Evolutionary conservation across 495 filamentous ascomycete species (phyloP).

Genomic region (Aspergillus hancockii): DNA sequence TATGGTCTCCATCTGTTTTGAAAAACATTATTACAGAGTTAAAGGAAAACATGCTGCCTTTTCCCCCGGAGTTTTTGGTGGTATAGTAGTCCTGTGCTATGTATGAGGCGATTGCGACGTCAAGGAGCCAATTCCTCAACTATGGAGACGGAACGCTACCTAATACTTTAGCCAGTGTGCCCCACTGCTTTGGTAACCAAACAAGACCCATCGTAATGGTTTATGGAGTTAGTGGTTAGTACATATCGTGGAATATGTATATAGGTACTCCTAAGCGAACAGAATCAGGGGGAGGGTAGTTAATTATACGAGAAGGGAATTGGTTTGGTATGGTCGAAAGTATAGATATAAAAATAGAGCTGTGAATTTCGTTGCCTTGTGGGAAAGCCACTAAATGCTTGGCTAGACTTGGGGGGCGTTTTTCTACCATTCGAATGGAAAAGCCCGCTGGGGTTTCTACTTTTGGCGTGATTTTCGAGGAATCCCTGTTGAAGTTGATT

Average conservation of each 20-base stretch:
- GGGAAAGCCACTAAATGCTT: constrained; percentile 5
- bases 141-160: not conserved
- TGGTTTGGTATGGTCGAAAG: not conserved
- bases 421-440: not conserved
- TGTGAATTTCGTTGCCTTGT: constrained; percentile 3
- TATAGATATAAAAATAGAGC: not conserved
- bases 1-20: not conserved
- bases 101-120: constrained; percentile 1
- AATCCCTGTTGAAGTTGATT: not conserved
- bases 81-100: not conserved
- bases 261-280: no score
- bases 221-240: not conserved
- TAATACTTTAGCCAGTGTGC: not conserved
- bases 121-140: not conserved
- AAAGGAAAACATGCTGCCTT: not conserved
- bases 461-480: not conserved
- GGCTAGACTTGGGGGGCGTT: not conserved
- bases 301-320: no score
- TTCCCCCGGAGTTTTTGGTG: not conserved
- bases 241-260: not conserved
- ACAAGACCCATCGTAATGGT: not conserved
- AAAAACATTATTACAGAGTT: not conserved
- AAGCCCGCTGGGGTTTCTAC: not conserved
- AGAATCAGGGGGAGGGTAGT: no score
- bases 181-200: not conserved